Conservation (phyloP, 805 yeast species). For the Candida glaebosa region DNA sequence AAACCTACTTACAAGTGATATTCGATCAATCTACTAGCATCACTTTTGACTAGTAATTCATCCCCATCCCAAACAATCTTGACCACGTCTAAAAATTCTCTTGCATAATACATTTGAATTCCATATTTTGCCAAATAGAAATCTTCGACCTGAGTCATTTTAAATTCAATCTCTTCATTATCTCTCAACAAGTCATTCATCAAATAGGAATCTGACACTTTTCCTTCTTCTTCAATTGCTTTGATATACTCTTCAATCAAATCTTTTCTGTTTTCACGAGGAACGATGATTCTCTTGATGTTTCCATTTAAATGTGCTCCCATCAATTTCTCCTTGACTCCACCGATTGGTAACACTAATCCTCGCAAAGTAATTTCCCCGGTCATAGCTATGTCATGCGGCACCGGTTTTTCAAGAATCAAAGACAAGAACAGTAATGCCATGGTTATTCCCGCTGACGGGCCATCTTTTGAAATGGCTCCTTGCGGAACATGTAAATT, state of each 20-base stretch:
- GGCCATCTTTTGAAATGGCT: conserved; percentile 45
- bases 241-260: conserved; percentile 55
- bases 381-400: conserved; percentile 68
- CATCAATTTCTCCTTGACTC: conserved; percentile 69
- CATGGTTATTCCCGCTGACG: conserved; percentile 48
- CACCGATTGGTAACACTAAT: conserved; percentile 77
- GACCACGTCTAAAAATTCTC: conserved; percentile 76
- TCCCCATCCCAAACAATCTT: conserved; percentile 63
- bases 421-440: conserved; percentile 45
- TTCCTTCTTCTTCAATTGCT: conserved; percentile 29
- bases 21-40: conserved; percentile 26
- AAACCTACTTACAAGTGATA: conserved; percentile 20
- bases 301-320: conserved; percentile 68
- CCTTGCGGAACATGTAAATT: conserved; percentile 51
- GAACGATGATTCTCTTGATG: conserved; percentile 57
- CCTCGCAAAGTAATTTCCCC: conserved; percentile 84
- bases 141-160: conserved; percentile 39
- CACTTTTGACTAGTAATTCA: conserved; percentile 27
- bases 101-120: conserved; percentile 60
- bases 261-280: conserved; percentile 66
- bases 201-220: conserved; percentile 14
- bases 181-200: conserved; percentile 37
- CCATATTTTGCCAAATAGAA: conserved; percentile 53
- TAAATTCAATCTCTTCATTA: conserved; percentile 27
- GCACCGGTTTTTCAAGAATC: conserved; percentile 41